Conservation (phyloP, 352 stramenopile species). For the Phytopythium ostracodes region DNA sequence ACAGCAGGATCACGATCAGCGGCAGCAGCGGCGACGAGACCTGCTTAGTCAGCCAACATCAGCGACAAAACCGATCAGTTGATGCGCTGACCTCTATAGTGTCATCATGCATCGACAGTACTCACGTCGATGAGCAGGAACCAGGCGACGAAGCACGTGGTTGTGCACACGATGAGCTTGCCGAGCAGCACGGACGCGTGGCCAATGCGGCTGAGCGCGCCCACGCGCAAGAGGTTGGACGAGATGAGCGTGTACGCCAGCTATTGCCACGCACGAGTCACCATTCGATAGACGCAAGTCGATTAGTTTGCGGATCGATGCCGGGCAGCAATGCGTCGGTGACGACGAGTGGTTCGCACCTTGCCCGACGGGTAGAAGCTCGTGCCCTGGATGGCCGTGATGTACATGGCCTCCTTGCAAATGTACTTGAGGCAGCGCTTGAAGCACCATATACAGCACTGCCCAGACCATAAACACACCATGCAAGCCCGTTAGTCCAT, state of each 20-base stretch:
- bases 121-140: conserved; percentile 66
- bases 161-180: conserved; percentile 75
- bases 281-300: not conserved
- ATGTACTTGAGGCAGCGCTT: conserved; percentile 82
- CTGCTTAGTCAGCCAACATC: conserved; percentile 13
- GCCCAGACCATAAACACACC: conserved; percentile 4
- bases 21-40: conserved; percentile 59
- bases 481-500: conserved; percentile 1
- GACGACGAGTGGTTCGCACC: conserved; percentile 18
- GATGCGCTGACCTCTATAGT: too few species aligned
- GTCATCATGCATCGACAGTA: not conserved
- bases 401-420: conserved; percentile 77
- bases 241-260: conserved; percentile 64
- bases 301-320: not conserved
- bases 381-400: conserved; percentile 78
- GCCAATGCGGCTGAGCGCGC: conserved; percentile 61
- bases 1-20: conserved; percentile 56
- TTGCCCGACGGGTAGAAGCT: conserved; percentile 75
- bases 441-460: conserved; percentile 87
- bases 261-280: conserved; percentile 11
- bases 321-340: not conserved
- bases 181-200: conserved; percentile 65
- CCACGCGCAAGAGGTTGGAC: conserved; percentile 63
- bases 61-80: not conserved
- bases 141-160: conserved; percentile 61